These are phyloP conservation scores for Pseudocercospora macadamiae DNA, from an alignment of 2,329 filamentous ascomycete genomes.

Conservation along the genomic window DNA sequence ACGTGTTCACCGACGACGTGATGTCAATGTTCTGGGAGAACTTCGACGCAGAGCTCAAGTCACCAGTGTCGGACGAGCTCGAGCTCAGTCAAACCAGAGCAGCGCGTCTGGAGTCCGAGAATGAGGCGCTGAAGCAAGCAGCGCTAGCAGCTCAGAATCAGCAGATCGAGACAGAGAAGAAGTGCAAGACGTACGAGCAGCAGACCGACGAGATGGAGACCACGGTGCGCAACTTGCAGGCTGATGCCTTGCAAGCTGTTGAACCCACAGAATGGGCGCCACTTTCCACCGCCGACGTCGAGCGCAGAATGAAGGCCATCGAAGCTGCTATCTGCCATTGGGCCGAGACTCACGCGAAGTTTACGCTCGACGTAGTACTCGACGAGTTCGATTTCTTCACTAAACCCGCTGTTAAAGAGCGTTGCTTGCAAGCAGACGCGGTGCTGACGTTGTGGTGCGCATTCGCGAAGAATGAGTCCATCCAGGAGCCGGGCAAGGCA, in stretches of 20 bases:
- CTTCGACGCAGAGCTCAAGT: too few relatives aligned
- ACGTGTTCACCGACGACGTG: too few relatives aligned
- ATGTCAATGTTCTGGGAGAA: too few relatives aligned
- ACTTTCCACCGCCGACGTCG: slow-evolving; percentile 6
- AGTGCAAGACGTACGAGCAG: too few relatives aligned
- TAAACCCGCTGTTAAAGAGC: not conserved
- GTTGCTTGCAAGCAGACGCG: too few relatives aligned
- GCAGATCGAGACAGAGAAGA: too few relatives aligned
- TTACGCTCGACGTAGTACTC: slow-evolving; percentile 4
- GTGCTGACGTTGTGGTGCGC: too few relatives aligned
- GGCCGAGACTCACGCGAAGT: not conserved
- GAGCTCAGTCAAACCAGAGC: too few relatives aligned
- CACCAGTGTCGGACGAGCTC: too few relatives aligned
- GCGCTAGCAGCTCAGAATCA: too few relatives aligned
- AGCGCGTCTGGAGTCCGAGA: too few relatives aligned
- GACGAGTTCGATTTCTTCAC: not conserved
- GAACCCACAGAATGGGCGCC: slow-evolving; percentile 13
- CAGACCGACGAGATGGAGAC: not conserved
- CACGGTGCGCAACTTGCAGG: slow-evolving; percentile 7
- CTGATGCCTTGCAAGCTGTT: slow-evolving; percentile 7
- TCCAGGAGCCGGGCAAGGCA: slow-evolving; percentile 14
- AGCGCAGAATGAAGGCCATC: not conserved
- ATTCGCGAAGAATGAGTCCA: slow-evolving; percentile 5
- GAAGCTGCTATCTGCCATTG: slow-evolving; percentile 8
- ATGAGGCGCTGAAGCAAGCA: too few relatives aligned